Percentiles rank a stretch among this genome's conserved stretches.
Conservation (phyloP, 441 rosid species). For the Euphorbia schlechtendalii region DNA sequence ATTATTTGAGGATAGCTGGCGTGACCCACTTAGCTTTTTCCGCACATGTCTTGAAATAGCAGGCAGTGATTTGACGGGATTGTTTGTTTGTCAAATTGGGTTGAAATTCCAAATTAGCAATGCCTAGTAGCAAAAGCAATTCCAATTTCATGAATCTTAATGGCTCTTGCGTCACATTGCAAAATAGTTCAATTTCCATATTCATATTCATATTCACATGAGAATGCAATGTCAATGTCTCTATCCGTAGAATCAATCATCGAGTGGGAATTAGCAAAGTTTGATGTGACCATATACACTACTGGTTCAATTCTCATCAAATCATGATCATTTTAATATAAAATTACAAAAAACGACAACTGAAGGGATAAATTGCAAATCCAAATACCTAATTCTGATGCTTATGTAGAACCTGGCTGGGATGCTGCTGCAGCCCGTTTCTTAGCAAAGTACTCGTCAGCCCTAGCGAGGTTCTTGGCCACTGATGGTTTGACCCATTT, state of each 20-base stretch:
- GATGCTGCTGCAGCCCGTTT: conserved; percentile 55
- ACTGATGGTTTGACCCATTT: conserved; percentile 87
- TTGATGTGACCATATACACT: conserved; percentile 1
- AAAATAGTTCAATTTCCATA: not conserved
- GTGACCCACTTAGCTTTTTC: conserved; percentile 5
- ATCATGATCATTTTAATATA: not conserved
- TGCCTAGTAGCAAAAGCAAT: not conserved
- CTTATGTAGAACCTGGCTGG: conserved; percentile 39
- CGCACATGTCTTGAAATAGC: not conserved
- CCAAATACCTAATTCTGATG: not conserved
- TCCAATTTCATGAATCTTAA: not conserved
- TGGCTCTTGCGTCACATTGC: conserved; percentile 10
- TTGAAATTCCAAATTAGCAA: conserved; percentile 10
- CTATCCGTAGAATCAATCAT: not conserved
- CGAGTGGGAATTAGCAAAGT: conserved; percentile 11
- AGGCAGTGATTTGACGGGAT: not conserved
- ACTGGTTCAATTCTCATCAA: not conserved
- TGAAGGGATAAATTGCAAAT: not conserved
- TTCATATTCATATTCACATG: not conserved
- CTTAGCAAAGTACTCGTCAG: conserved; percentile 84
- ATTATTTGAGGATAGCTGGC: conserved; percentile 2
- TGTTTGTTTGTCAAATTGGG: conserved; percentile 12
- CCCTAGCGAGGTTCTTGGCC: conserved; percentile 71
- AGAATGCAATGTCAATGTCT: not conserved
- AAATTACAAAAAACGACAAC: too few species aligned